These are phyloP conservation scores for Rhizopus sp. DNA, from an alignment of 371 early-diverging fungal genomes.

Conservation along the genomic window DNA sequence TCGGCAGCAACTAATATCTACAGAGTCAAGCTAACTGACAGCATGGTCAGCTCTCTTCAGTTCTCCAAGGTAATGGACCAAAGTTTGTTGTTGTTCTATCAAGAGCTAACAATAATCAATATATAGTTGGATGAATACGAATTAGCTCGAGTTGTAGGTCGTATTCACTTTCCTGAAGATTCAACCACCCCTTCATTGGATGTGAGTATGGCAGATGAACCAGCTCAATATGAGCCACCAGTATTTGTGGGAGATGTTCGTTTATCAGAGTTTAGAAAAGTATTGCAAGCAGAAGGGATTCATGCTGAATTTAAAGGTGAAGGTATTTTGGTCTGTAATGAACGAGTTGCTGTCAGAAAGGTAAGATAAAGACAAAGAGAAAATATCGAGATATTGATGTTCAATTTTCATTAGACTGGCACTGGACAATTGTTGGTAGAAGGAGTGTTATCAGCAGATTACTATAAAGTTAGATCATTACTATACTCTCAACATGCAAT, in stretches of 20 bases:
- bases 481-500: constrained; percentile 68
- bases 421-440: constrained; percentile 62
- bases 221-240: constrained; percentile 56
- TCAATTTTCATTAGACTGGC: constrained; percentile 39
- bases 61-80: constrained; percentile 62
- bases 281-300: constrained; percentile 75
- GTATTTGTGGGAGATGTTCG: constrained; percentile 87
- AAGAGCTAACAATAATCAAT: neutral
- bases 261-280: constrained; percentile 77
- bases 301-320: constrained; percentile 82
- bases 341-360: constrained; percentile 74
- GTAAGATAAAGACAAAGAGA: constrained; percentile 18
- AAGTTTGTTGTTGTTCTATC: neutral
- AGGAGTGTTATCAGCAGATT: constrained; percentile 59
- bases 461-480: constrained; percentile 61
- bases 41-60: constrained; percentile 77
- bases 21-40: constrained; percentile 80
- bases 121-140: constrained; percentile 74
- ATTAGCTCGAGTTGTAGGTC: constrained; percentile 72
- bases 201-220: constrained; percentile 52
- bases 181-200: constrained; percentile 80
- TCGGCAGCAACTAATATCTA: constrained; percentile 87
- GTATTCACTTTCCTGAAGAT: constrained; percentile 67
- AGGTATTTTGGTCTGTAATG: constrained; percentile 85
- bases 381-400: neutral